Percentiles rank a stretch among this genome's conserved stretches.
Conservation (phyloP, 805 yeast genomes). For the Sugiyamaella floridensis region DNA sequence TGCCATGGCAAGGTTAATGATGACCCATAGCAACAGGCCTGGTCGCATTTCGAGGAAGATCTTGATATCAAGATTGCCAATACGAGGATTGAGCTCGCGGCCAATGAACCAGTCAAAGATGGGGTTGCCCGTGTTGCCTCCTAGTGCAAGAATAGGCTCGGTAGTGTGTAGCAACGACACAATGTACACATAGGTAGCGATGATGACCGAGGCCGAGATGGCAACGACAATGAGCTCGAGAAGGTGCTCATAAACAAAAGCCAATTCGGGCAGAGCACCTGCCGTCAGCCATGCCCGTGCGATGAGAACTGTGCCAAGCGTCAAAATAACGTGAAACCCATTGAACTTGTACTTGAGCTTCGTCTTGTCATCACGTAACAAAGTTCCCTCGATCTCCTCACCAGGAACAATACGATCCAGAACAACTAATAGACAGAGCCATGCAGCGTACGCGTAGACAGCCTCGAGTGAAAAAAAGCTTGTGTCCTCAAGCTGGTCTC, state of each 20-base stretch:
- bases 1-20: constrained; percentile 68
- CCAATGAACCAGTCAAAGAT: constrained; percentile 96
- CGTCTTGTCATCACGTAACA: constrained; percentile 64
- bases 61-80: constrained; percentile 81
- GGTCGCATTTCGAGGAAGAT: constrained; percentile 91
- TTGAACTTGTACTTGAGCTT: constrained; percentile 70
- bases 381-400: constrained; percentile 52
- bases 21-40: constrained; percentile 80
- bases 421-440: constrained; percentile 63
- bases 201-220: constrained; percentile 52
- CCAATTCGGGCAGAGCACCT: constrained; percentile 69
- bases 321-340: constrained; percentile 52
- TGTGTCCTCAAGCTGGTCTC: constrained; percentile 11
- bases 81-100: constrained; percentile 87
- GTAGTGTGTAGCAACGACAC: constrained; percentile 48
- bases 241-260: constrained; percentile 62
- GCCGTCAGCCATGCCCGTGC: constrained; percentile 47
- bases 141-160: constrained; percentile 71
- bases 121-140: constrained; percentile 74
- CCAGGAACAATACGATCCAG: constrained; percentile 69
- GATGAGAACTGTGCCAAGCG: constrained; percentile 35
- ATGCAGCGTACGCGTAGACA: constrained; percentile 59
- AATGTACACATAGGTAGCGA: constrained; percentile 61
- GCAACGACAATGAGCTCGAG: constrained; percentile 58
- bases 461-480: constrained; percentile 30